Evolutionary conservation across 2,329 filamentous ascomycete genomes (phyloP).

Genomic region (Scedosporium apiospermum): DNA sequence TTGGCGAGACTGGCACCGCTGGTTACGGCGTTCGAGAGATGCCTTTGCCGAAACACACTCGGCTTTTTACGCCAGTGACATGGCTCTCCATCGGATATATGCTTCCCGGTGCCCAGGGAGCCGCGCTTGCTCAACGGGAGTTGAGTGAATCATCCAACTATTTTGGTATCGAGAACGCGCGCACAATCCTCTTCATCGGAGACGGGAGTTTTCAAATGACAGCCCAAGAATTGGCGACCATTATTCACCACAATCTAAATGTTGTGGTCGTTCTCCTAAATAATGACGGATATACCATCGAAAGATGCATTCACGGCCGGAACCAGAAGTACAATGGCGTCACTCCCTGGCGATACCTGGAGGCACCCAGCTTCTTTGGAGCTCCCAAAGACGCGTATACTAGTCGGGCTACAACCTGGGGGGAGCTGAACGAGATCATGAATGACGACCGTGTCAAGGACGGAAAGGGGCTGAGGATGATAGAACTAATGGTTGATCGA

Average conservation of each 20-base stretch:
- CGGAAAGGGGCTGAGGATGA: constrained; percentile 19
- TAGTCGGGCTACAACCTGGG: constrained; percentile 29
- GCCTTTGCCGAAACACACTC: constrained; percentile 67
- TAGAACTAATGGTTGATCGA: constrained; percentile 21
- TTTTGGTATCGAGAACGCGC: constrained; percentile 36
- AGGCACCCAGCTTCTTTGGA: constrained; percentile 59
- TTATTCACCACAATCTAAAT: constrained; percentile 64
- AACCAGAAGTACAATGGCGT: constrained; percentile 76
- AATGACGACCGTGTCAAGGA: constrained; percentile 11
- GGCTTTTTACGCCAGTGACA: constrained; percentile 68
- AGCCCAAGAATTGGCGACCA: constrained; percentile 73
- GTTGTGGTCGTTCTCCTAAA: constrained; percentile 79
- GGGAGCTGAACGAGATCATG: constrained; percentile 30
- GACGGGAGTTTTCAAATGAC: constrained; percentile 84
- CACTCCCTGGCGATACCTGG: constrained; percentile 62
- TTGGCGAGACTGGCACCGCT: constrained; percentile 80
- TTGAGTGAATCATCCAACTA: constrained; percentile 12
- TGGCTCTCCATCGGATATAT: constrained; percentile 59
- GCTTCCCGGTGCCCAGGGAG: constrained; percentile 49
- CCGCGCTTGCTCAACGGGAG: constrained; percentile 66
- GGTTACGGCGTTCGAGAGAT: constrained; percentile 87
- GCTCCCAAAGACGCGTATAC: constrained; percentile 32
- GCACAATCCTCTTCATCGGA: constrained; percentile 80
- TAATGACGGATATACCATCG: constrained; percentile 85
- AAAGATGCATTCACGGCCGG: constrained; percentile 80